phyloP scores from a whole-genome alignment of 2,329 filamentous ascomycete species.

The Fusarium poae region DNA sequence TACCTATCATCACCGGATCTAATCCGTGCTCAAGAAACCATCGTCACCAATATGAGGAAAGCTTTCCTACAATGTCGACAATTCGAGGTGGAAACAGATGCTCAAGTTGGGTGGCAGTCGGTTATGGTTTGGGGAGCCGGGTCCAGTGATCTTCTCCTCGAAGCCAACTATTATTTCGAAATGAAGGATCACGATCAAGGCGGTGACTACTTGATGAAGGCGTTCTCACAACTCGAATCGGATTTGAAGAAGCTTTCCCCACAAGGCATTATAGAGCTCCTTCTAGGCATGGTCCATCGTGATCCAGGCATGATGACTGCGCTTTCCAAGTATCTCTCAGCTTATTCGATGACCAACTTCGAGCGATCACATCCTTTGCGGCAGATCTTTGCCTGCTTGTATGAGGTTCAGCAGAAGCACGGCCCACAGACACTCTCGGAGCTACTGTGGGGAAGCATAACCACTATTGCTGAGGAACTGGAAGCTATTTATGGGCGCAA shows the following conservation, averaged over 20 bases:
- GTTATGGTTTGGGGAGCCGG: slow-evolving; percentile 60
- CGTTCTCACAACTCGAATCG: slow-evolving; percentile 59
- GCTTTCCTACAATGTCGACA: slow-evolving; percentile 61
- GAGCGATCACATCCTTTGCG: slow-evolving; percentile 60
- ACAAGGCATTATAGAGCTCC: slow-evolving; percentile 58
- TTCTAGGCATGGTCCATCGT: slow-evolving; percentile 60
- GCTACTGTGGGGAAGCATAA: slow-evolving; percentile 58
- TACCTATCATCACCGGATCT: slow-evolving; percentile 60
- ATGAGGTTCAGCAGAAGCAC: slow-evolving; percentile 62
- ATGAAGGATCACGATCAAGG: slow-evolving; percentile 57
- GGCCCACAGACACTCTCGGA: slow-evolving; percentile 59
- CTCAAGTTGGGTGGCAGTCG: slow-evolving; percentile 57
- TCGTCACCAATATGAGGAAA: slow-evolving; percentile 60
- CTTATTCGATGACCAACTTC: slow-evolving; percentile 59
- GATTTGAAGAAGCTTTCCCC: slow-evolving; percentile 60
- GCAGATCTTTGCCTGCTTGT: slow-evolving; percentile 59
- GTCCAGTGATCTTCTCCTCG: slow-evolving; percentile 59
- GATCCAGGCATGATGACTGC: slow-evolving; percentile 61
- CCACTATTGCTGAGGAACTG: slow-evolving; percentile 59
- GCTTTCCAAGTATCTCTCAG: slow-evolving; percentile 60
- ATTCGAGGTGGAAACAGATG: slow-evolving; percentile 56
- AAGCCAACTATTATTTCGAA: slow-evolving; percentile 60
- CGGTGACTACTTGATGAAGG: slow-evolving; percentile 57
- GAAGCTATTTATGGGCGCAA: slow-evolving; percentile 60
- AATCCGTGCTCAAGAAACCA: slow-evolving; percentile 59